These are phyloP conservation scores for Acacia concinna DNA, from an alignment of 331 rosid genomes.

Conservation along the genomic window DNA sequence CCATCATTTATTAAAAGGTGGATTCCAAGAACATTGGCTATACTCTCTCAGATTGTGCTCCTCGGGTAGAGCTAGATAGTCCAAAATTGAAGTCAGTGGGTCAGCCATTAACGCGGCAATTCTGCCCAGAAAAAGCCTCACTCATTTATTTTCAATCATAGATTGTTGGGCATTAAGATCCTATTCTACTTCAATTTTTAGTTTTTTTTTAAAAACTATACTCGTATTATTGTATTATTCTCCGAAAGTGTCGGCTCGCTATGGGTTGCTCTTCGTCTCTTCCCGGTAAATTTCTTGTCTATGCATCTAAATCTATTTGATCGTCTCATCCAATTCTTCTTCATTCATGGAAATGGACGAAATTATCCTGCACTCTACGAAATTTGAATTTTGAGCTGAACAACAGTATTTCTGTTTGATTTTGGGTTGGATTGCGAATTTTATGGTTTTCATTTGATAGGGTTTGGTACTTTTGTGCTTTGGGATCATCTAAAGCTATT, in stretches of 20 bases:
- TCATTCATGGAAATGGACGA: not conserved
- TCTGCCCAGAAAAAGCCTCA: not conserved
- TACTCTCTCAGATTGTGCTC: not conserved
- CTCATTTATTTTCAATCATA: not conserved
- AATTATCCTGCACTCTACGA: not conserved
- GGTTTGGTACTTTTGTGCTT: constrained; percentile 7
- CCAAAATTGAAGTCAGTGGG: not conserved
- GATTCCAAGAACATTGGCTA: not conserved
- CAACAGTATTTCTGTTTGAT: not conserved
- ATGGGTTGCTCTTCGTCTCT: constrained; percentile 90
- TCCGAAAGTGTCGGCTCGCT: constrained; percentile 25
- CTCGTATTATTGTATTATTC: not conserved
- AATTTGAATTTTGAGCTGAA: constrained; percentile 27
- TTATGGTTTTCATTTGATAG: constrained; percentile 28
- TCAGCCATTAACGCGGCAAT: constrained; percentile 33
- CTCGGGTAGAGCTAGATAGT: not conserved
- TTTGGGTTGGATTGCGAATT: constrained; percentile 22
- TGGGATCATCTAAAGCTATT: constrained; percentile 9
- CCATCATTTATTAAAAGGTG: not conserved
- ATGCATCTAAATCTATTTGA: not conserved
- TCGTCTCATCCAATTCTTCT: not conserved
- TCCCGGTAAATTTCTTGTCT: constrained; percentile 50
- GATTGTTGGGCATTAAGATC: not conserved
- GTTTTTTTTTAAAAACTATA: not conserved
- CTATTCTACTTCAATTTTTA: not conserved